phyloP scores from a whole-genome alignment of 1,284 basidiomycete species.

The Puccinia polysora region DNA sequence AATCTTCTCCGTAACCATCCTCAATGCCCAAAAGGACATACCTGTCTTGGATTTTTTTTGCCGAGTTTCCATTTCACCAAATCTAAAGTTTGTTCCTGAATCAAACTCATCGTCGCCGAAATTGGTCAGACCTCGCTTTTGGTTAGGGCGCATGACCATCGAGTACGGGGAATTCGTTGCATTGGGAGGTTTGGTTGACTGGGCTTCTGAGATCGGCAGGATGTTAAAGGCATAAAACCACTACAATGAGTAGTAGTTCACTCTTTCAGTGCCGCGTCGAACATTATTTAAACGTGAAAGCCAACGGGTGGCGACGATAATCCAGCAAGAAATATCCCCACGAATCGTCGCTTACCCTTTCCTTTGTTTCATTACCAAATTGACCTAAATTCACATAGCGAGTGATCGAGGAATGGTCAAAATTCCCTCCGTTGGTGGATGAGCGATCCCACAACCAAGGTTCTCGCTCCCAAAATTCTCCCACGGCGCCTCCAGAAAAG shows the following conservation, averaged over 20 bases:
- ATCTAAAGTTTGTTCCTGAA: constrained; percentile 36
- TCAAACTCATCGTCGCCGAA: constrained; percentile 13
- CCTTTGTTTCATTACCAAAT: constrained; percentile 62
- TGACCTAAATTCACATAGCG: constrained; percentile 36
- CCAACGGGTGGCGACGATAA: no score
- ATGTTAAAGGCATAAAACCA: constrained; percentile 75
- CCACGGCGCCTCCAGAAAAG: constrained; percentile 19
- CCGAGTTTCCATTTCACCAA: constrained; percentile 27
- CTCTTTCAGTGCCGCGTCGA: constrained; percentile 3
- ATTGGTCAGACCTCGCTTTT: constrained; percentile 11
- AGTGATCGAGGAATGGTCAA: neutral
- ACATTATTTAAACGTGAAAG: no score
- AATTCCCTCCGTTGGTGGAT: neutral
- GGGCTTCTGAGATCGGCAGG: constrained; percentile 53
- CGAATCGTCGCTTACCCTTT: constrained; percentile 62
- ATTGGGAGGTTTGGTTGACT: constrained; percentile 61
- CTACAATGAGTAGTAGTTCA: constrained; percentile 52
- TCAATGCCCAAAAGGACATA: neutral
- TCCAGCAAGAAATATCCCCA: constrained; percentile 6
- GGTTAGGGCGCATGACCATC: neutral
- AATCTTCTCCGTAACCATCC: neutral
- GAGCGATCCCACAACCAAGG: constrained; percentile 44
- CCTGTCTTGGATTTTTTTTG: constrained; percentile 35
- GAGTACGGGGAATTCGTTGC: constrained; percentile 66
- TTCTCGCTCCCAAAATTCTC: constrained; percentile 43